Evolutionary conservation across 139 green algal genomes (phyloP).

Genomic region (Marvania coccoides): DNA sequence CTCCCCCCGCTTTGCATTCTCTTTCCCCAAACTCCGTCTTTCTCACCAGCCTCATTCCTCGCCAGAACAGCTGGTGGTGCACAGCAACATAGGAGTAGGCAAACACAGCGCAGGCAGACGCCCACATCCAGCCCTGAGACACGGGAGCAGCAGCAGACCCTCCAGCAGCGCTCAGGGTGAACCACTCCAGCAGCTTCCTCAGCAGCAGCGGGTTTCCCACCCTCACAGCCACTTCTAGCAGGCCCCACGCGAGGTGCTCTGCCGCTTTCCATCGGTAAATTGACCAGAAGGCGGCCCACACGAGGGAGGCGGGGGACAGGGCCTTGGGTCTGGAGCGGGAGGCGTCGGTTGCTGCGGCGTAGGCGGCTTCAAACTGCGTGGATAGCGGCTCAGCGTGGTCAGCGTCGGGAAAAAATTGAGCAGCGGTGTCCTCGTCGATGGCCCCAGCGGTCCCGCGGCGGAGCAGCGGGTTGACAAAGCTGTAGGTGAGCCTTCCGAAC

Average conservation of each 20-base stretch:
- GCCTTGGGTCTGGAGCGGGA: background rate
- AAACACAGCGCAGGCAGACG: conserved; percentile 35
- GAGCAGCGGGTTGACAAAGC: conserved; percentile 43
- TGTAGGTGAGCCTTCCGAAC: conserved; percentile 28
- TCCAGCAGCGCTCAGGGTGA: conserved; percentile 10
- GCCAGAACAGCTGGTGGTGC: conserved; percentile 78
- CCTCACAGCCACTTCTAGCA: conserved; percentile 42
- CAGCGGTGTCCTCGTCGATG: conserved; percentile 17
- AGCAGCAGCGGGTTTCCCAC: conserved; percentile 55
- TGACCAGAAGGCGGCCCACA: conserved; percentile 31
- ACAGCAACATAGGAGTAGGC: conserved; percentile 46
- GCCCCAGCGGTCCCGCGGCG: conserved; percentile 3
- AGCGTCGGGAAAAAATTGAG: conserved; percentile 1
- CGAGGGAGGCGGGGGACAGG: conserved; percentile 12
- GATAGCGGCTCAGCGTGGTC: conserved; percentile 27
- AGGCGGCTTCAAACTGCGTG: conserved; percentile 36
- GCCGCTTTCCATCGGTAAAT: conserved; percentile 40
- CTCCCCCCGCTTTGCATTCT: background rate
- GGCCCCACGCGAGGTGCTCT: conserved; percentile 40
- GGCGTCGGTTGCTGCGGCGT: background rate
- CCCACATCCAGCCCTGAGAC: conserved; percentile 67
- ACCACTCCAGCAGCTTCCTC: conserved; percentile 59
- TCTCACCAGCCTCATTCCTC: background rate
- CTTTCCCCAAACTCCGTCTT: background rate
- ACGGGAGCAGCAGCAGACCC: background rate